A percentile compares a stretch with the other conserved stretches of the same genome.
Conservation (phyloP, 2,329 filamentous ascomycete genomes). For the Monilinia fructigena region DNA sequence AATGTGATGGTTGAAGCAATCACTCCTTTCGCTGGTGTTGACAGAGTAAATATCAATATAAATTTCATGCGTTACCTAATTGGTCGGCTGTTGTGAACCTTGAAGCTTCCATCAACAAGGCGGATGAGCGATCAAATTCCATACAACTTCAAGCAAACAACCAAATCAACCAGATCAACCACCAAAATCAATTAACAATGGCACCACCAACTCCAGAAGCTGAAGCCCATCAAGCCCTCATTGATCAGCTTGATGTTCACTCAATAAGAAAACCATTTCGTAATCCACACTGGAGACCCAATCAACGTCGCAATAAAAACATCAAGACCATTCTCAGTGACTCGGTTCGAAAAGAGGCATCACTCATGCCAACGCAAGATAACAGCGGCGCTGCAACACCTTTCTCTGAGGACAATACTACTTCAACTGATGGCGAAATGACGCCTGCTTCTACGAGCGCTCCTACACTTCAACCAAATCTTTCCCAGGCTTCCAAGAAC, state of each 20-base stretch:
- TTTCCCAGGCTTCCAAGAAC: conserved; percentile 85
- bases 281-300: conserved; percentile 85
- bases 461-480: conserved; percentile 59
- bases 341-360: conserved; percentile 84
- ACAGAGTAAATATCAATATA: not conserved
- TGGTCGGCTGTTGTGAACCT: conserved; percentile 16
- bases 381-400: conserved; percentile 79
- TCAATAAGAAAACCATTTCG: conserved; percentile 85
- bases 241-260: conserved; percentile 90
- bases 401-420: conserved; percentile 50
- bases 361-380: conserved; percentile 75
- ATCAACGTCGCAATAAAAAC: conserved; percentile 96
- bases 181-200: conserved; percentile 29
- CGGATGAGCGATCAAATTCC: not conserved
- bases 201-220: conserved; percentile 41
- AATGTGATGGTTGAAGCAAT: not conserved
- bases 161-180: conserved; percentile 12
- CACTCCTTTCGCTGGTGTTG: not conserved
- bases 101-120: conserved; percentile 14
- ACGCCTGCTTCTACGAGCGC: conserved; percentile 45
- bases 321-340: conserved; percentile 95
- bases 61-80: conserved; percentile 3
- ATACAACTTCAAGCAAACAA: conserved; percentile 11
- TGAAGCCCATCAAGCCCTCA: conserved; percentile 75
- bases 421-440: conserved; percentile 48